phyloP scores from a whole-genome alignment of 129 eudicot species.

The Sambucus nigra region DNA sequence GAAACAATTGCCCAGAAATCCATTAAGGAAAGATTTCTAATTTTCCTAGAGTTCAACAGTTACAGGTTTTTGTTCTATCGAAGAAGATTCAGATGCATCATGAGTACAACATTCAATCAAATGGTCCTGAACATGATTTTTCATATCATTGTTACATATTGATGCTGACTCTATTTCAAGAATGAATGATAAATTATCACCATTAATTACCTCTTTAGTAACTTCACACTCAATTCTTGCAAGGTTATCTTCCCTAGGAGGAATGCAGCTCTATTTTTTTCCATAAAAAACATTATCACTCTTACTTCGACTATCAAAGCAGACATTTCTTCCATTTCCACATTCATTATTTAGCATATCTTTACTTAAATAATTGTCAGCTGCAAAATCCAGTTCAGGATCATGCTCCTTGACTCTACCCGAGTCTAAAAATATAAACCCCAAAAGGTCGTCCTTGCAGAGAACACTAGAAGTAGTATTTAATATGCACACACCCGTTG shows the following conservation, averaged over 20 bases:
- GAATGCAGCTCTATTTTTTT: background rate
- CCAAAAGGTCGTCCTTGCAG: slow-evolving; percentile 55
- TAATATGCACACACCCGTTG: slow-evolving; percentile 53
- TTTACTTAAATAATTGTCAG: slow-evolving; percentile 4
- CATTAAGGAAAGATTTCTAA: slow-evolving; percentile 62
- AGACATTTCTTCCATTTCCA: slow-evolving; percentile 9
- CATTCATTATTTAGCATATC: slow-evolving; percentile 6
- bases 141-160: slow-evolving; percentile 1
- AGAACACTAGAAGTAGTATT: slow-evolving; percentile 51
- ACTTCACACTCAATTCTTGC: slow-evolving; percentile 8
- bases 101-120: slow-evolving; percentile 30
- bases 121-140: slow-evolving; percentile 6
- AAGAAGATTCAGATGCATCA: slow-evolving; percentile 17
- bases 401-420: slow-evolving; percentile 15
- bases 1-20: slow-evolving; percentile 72
- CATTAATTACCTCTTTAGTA: background rate
- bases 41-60: slow-evolving; percentile 31
- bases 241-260: no score
- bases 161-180: background rate
- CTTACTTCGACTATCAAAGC: slow-evolving; percentile 17
- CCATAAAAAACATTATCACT: slow-evolving; percentile 8
- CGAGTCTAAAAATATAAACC: slow-evolving; percentile 24
- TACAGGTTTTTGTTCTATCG: slow-evolving; percentile 16
- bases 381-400: slow-evolving; percentile 14
- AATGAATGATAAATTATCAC: slow-evolving; percentile 10